Evolutionary conservation across 2,329 filamentous ascomycete species (phyloP), one percentile per base, ranked within the genome.

Genomic region (Fusarium pseudograminearum): DNA sequence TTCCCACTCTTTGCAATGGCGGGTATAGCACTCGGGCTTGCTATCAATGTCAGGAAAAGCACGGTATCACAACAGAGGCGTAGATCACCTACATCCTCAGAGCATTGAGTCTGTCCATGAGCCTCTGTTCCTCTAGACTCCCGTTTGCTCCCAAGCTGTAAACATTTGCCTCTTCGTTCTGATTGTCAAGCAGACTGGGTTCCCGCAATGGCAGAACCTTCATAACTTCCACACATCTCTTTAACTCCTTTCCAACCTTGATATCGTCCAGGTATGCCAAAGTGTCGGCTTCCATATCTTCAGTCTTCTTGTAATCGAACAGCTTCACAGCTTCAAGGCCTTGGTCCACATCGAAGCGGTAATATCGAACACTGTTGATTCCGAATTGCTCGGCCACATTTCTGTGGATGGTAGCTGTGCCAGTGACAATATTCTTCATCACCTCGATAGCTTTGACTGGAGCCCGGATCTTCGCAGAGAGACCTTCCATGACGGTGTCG

Each of bases 41-140:
- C 51, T 53, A 31, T 3, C 3, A 26, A 3, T 9, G 16, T 44
- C 8, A 42, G 2, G n/a, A 4, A 20, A 15, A 18, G n/a, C n/a
- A n/a, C n/a, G n/a, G n/a, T n/a, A n/a, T n/a, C n/a, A n/a, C n/a
- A n/a, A n/a, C n/a, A n/a, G n/a, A n/a, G n/a, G n/a, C n/a, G n/a
- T n/a, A n/a, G n/a, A n/a, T 11, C 12, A 12, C 51, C 38, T 53
- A 53, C 51, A 53, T 53, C 26, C 51, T 53, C 16, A 53, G 20
- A 5, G 51, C 38, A 15, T 44, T 53, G 5, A 53, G 16, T 5
- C 51, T 53, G 15, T 53, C 51, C 20, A 53, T 5, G 10, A 53
- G 16, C 20, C 12, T 53, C 4, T 40, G 38, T 28, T 44, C 24
- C 15, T 53, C 51, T 3, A 28, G 28, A 15, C 18, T 33, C 10